phyloP scores from a whole-genome alignment of 768 basidiomycete genomes.

The Pleurotus salmoneostramineus region DNA sequence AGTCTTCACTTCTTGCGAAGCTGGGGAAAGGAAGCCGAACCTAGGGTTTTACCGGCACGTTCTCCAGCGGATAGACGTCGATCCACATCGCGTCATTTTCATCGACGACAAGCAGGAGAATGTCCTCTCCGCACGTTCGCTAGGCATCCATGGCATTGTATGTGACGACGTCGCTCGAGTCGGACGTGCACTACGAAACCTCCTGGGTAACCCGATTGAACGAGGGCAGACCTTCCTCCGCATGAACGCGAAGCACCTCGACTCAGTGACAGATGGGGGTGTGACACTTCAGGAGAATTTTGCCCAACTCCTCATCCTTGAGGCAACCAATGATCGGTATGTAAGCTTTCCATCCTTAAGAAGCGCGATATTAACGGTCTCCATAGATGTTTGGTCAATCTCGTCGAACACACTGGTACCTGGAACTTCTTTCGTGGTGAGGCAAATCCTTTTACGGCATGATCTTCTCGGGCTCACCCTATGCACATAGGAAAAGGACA shows the following conservation, averaged over 20 bases:
- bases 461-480: background rate
- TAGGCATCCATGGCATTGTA: conserved; percentile 53
- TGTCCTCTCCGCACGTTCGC: conserved; percentile 50
- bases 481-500: conserved; percentile 27
- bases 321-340: conserved; percentile 43
- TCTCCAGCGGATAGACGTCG: conserved; percentile 35
- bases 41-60: conserved; percentile 51
- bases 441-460: background rate
- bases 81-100: conserved; percentile 46
- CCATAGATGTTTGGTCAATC: conserved; percentile 37
- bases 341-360: conserved; percentile 8
- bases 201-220: conserved; percentile 40
- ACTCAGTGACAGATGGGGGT: conserved; percentile 42
- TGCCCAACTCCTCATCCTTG: conserved; percentile 54
- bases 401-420: conserved; percentile 34
- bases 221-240: conserved; percentile 39
- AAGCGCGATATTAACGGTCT: background rate
- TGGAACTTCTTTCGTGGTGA: conserved; percentile 57
- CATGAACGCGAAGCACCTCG: conserved; percentile 31
- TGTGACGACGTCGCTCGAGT: conserved; percentile 39
- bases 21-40: conserved; percentile 53
- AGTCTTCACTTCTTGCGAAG: conserved; percentile 48
- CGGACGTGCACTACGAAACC: conserved; percentile 40
- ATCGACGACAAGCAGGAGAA: conserved; percentile 62
- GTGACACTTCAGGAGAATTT: conserved; percentile 47